These are phyloP conservation scores for Thozetella sp. DNA, from an alignment of 495 filamentous ascomycete species.

Conservation along the genomic window DNA sequence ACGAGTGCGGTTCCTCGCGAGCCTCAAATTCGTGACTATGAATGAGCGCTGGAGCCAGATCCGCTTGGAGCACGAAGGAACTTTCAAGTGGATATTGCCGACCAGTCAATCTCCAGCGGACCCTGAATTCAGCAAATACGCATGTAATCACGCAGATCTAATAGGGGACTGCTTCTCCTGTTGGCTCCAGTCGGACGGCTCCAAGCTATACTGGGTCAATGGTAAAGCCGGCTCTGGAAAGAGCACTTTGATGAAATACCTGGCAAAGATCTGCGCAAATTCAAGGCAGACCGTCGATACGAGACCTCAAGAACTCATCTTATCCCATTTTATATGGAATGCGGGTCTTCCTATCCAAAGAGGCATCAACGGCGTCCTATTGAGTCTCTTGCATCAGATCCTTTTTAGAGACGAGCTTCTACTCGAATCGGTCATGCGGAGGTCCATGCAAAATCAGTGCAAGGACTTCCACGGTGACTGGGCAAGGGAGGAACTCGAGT, in stretches of 20 bases:
- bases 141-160: not conserved
- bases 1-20: conserved; percentile 5
- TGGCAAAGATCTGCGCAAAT: not conserved
- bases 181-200: not conserved
- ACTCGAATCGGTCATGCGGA: conserved; percentile 9
- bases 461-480: conserved; percentile 12
- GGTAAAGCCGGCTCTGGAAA: conserved; percentile 6
- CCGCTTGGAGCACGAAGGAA: conserved; percentile 2
- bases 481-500: conserved; percentile 9
- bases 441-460: not conserved
- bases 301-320: conserved; percentile 5
- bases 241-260: conserved; percentile 4
- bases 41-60: conserved; percentile 8
- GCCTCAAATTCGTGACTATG: conserved; percentile 8
- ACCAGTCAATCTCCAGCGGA: not conserved
- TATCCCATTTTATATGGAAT: conserved; percentile 31
- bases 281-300: not conserved
- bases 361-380: conserved; percentile 25
- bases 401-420: conserved; percentile 8
- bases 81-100: conserved; percentile 12
- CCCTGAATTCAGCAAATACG: not conserved
- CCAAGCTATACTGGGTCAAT: not conserved
- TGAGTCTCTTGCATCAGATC: conserved; percentile 28
- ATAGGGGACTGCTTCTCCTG: conserved; percentile 5
- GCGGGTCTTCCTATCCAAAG: conserved; percentile 20